These are phyloP conservation scores for Plantago major DNA, from an alignment of 257 asterid genomes.

Conservation along the genomic window DNA sequence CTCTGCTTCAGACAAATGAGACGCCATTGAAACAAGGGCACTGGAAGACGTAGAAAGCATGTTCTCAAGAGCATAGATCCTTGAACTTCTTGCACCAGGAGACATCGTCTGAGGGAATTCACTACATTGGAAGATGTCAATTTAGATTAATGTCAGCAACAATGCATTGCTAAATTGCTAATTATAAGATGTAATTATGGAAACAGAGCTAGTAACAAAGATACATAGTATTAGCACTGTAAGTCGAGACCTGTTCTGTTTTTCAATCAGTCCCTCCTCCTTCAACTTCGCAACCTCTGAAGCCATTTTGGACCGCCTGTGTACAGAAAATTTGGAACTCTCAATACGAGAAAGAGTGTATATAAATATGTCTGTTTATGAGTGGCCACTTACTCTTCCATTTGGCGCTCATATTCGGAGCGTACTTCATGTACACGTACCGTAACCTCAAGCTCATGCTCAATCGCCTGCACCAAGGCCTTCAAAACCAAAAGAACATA, in stretches of 20 bases:
- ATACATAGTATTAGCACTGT: neutral
- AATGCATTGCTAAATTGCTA: neutral
- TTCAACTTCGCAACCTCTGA: slow-evolving; percentile 76
- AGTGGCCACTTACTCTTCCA: slow-evolving; percentile 66
- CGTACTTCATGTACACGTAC: slow-evolving; percentile 95
- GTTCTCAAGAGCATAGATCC: slow-evolving; percentile 86
- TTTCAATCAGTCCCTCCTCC: slow-evolving; percentile 61
- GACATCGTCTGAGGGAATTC: slow-evolving; percentile 63
- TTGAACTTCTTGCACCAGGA: slow-evolving; percentile 94
- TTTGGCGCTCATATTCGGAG: slow-evolving; percentile 83
- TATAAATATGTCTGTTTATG: neutral
- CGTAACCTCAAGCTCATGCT: slow-evolving; percentile 95
- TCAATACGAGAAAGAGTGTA: neutral
- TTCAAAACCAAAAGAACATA: slow-evolving; percentile 26
- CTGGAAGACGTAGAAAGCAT: slow-evolving; percentile 95
- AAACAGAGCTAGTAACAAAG: neutral
- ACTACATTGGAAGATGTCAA: slow-evolving; percentile 32
- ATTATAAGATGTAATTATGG: neutral
- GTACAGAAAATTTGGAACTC: neutral
- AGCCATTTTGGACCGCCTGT: slow-evolving; percentile 88
- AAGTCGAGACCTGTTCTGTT: slow-evolving; percentile 61
- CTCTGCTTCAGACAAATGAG: slow-evolving; percentile 96
- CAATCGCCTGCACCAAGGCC: slow-evolving; percentile 74
- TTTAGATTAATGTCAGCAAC: slow-evolving; percentile 9
- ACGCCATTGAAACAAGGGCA: slow-evolving; percentile 87